Evolutionary conservation across 2,329 filamentous ascomycete species (phyloP).

Genomic region (Aureobasidium sp.): DNA sequence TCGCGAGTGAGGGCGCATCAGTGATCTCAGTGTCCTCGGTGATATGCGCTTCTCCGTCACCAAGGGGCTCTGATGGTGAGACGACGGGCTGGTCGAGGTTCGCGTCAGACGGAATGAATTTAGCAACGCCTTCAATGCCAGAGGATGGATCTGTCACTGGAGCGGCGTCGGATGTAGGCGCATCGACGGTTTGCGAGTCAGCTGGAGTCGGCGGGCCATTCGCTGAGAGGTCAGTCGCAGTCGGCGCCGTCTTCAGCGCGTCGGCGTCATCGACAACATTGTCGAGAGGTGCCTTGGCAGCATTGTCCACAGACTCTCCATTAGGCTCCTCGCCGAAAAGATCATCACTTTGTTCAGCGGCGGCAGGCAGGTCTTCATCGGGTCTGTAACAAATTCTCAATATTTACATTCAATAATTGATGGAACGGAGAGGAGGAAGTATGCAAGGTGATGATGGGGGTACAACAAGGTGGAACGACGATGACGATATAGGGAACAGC

Average conservation of each 20-base stretch:
- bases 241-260: not conserved
- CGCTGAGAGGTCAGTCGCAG: conserved; percentile 5
- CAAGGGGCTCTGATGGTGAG: conserved; percentile 32
- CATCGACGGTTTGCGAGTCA: conserved; percentile 8
- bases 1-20: conserved; percentile 11
- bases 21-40: conserved; percentile 10
- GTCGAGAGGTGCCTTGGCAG: conserved; percentile 13
- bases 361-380: conserved; percentile 8
- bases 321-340: conserved; percentile 26
- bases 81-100: conserved; percentile 33
- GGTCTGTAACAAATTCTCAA: conserved; percentile 11
- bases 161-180: conserved; percentile 16
- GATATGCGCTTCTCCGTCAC: conserved; percentile 20
- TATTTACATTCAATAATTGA: conserved; percentile 10
- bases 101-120: conserved; percentile 34
- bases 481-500: conserved; percentile 1
- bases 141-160: conserved; percentile 33
- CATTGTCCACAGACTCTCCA: conserved; percentile 9
- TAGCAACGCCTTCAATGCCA: conserved; percentile 35
- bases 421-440: conserved; percentile 7
- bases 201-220: not conserved
- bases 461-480: not conserved
- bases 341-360: conserved; percentile 21
- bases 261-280: not conserved
- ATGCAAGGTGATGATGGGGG: conserved; percentile 3